These are phyloP conservation scores for Zygoascus meyerae DNA, from an alignment of 1,139 yeast species.

Conservation along the genomic window DNA sequence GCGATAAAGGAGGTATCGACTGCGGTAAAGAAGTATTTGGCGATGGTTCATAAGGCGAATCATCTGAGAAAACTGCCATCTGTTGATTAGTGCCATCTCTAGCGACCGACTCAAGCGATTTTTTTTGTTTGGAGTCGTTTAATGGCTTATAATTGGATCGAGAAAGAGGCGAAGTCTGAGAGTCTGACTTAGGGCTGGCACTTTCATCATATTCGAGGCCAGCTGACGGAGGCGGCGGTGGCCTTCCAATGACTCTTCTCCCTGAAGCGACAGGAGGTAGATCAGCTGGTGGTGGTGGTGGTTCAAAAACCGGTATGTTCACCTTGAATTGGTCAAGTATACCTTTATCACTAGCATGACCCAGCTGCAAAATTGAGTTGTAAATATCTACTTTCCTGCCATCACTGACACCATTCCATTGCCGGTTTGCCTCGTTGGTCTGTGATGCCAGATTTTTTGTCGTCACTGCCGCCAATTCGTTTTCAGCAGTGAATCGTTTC, in stretches of 20 bases:
- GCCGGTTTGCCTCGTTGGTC: slow-evolving; percentile 9
- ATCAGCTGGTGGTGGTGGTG: background rate
- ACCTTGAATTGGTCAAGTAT: background rate
- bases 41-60: slow-evolving; percentile 19
- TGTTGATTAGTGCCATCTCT: slow-evolving; percentile 9
- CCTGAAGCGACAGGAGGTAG: background rate
- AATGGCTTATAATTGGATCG: background rate
- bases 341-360: slow-evolving; percentile 3
- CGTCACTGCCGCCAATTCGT: slow-evolving; percentile 13
- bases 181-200: background rate
- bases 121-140: background rate
- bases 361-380: slow-evolving; percentile 9
- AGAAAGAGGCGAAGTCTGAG: background rate
- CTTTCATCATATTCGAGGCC: slow-evolving; percentile 10
- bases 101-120: background rate
- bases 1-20: background rate
- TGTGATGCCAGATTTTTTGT: slow-evolving; percentile 11
- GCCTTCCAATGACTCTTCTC: slow-evolving; percentile 3
- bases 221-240: slow-evolving; percentile 7
- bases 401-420: slow-evolving; percentile 14
- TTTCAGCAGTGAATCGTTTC: slow-evolving; percentile 22
- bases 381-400: slow-evolving; percentile 9
- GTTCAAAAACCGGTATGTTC: background rate
- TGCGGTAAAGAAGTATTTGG: slow-evolving; percentile 1
- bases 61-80: slow-evolving; percentile 17